phyloP scores from a whole-genome alignment of 2,329 filamentous ascomycete genomes.

The Colletotrichum abscissum region DNA sequence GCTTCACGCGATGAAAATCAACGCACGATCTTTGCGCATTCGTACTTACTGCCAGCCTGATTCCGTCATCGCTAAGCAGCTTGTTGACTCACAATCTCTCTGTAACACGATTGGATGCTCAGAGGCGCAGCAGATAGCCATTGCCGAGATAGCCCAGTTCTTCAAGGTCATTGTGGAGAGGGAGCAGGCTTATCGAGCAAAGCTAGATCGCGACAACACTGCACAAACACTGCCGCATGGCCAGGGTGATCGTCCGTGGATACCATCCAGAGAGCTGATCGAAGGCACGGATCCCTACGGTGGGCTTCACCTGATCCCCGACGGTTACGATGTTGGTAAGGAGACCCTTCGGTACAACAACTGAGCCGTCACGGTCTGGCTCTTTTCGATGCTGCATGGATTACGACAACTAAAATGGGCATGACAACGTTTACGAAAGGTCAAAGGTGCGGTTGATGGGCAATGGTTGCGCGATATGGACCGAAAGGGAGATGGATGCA shows the following conservation, averaged over 20 bases:
- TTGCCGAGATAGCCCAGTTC: conserved; percentile 64
- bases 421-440: background rate
- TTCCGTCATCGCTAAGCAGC: conserved; percentile 67
- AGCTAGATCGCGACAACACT: conserved; percentile 37
- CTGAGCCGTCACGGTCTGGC: background rate
- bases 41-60: conserved; percentile 70
- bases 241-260: conserved; percentile 25
- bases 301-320: conserved; percentile 16
- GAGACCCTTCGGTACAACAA: conserved; percentile 21
- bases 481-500: background rate
- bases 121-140: conserved; percentile 55
- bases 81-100: conserved; percentile 63
- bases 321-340: conserved; percentile 21
- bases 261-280: conserved; percentile 6
- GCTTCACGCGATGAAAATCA: conserved; percentile 62
- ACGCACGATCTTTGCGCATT: conserved; percentile 63
- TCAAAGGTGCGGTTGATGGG: background rate
- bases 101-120: conserved; percentile 60
- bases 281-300: conserved; percentile 6
- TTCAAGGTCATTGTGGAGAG: conserved; percentile 65
- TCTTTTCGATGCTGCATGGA: background rate
- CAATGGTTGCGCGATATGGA: background rate
- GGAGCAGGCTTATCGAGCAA: conserved; percentile 47
- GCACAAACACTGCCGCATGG: conserved; percentile 11
- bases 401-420: background rate